Evolutionary conservation across 768 basidiomycete species (phyloP), one percentile per base, ranked within the genome.

Genomic region (Tylopilus intermedius): DNA sequence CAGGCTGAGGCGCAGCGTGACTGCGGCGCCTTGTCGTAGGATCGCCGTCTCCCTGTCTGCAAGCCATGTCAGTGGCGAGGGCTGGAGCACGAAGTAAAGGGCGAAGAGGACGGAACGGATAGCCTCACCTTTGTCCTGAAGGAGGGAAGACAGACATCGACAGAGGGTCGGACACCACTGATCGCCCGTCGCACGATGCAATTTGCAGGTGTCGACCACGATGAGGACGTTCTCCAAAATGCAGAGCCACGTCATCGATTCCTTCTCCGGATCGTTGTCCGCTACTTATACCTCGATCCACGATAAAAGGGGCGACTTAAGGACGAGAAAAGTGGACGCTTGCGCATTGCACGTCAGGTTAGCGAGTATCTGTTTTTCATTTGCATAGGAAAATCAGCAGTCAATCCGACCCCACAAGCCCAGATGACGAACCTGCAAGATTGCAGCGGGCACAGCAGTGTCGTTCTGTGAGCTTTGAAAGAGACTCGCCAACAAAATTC

Each of bases 251-350:
- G 79, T 80, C 13, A 84, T 60, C 8, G 70, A 69, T 54, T 83
- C 79, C 0, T 66, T 69, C n/a, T 58, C 53, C 1, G 43, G 22
- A 2, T 24, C 50, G 11, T 30, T 30, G 6, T 56, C 50, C 33
- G 43, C 42, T 8, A 89, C 62, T 60, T 90, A 88, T 70, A 88
- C 82, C 63, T 88, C 84, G 24, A 94, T 82, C 94, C 94, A 97
- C 0, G 83, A 69, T 3, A 95, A 70, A 7, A 94, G 73, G 1
- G 81, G 79, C 0, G 85, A 83, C 58, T 84, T 84, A 45, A 90
- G 73, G 10, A 92, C 71, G 40, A 95, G 74, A 0, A 86, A 86
- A 10, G 76, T 81, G 7, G 82, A 77, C 0, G 90, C 90, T 57
- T 85, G 81, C 0, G 70, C 58, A 59, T 88, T 84, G 60, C 77